Percentiles rank a stretch among this genome's conserved stretches.
Evolutionary conservation across 495 filamentous ascomycete genomes (phyloP).

Genomic region (Podospora pseudopauciseta): DNA sequence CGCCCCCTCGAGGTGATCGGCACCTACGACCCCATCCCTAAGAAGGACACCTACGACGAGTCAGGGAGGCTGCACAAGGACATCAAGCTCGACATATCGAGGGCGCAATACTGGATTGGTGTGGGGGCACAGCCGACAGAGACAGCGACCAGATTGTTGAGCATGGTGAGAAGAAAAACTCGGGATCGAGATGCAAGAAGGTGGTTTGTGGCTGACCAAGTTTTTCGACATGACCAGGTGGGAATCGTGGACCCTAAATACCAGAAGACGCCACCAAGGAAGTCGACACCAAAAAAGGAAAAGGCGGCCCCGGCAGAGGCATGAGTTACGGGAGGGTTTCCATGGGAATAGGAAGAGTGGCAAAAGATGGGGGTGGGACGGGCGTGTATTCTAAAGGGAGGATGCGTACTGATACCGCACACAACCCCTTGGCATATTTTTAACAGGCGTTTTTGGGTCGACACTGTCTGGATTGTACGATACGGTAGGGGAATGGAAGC

Average conservation of each 20-base stretch:
- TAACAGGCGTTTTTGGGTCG: neutral
- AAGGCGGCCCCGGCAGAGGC: neutral
- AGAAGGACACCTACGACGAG: slow-evolving; percentile 61
- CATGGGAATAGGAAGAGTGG: neutral
- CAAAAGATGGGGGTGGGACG: neutral
- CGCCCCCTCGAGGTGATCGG: slow-evolving; percentile 90
- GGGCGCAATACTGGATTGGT: slow-evolving; percentile 93
- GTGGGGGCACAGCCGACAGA: slow-evolving; percentile 94
- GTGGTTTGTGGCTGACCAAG: slow-evolving; percentile 28
- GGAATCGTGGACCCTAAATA: slow-evolving; percentile 50
- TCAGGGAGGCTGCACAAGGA: slow-evolving; percentile 76
- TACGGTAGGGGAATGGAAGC: neutral
- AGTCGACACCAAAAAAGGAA: neutral
- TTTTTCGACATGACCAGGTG: slow-evolving; percentile 32
- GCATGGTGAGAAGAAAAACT: slow-evolving; percentile 56
- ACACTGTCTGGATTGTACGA: neutral
- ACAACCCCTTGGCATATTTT: neutral
- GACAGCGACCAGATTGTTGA: slow-evolving; percentile 78
- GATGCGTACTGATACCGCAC: neutral
- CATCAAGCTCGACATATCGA: slow-evolving; percentile 73
- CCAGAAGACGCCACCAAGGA: neutral
- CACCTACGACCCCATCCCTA: slow-evolving; percentile 90
- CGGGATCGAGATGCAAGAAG: too few species aligned
- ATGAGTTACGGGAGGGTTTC: neutral
- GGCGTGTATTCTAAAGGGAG: neutral